Base-by-base conservation (phyloP, 345 rosid species). In the Ceriops decandra region DNA sequence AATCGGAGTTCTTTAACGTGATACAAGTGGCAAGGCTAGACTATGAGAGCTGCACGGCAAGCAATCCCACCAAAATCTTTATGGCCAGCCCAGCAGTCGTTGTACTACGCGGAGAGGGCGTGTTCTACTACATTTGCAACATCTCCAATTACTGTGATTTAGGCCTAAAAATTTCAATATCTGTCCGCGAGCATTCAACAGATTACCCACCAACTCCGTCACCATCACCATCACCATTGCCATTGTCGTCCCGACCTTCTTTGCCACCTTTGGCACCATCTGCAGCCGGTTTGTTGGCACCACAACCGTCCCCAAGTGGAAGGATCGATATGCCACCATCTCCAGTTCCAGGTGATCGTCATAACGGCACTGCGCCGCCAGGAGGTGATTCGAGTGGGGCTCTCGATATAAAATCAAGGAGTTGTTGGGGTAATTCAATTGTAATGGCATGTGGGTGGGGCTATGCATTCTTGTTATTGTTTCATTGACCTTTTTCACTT, bases 121-220 rank as follows among this genome's bases (percentile, higher is more conserved):
- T 67, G 33, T 74, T 73, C 63, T 79, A 84, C 67, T 84, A 72
- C 65, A 76, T 81, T n/a, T 84, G 83, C 77, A 84, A 73, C 62
- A 58, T 84, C 68, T 81, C 87, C 0, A 63, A 75, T 26, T 77
- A 81, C 61, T 84, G 87, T 71, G 63, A 68, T 13, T 70, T 84
- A 0, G 85, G 85, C 52, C 87, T 72, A 53, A 84, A 72, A 60
- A 57, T 84, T n/a, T 69, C 70, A 2, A 17, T 84, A 6, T 10
- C 58, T 31, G 80, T 72, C 38, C 75, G 66, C 31, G 11, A 62
- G 52, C 62, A 47, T 9, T 27, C 31, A 2, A 26, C 53, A 11
- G 26, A 9, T 26, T 64, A 33, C 17, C 15, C 68, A 28, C 76
- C 35, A 15, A 11, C 66, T 15, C 72, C 66, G 6, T 17, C 70